Percentiles rank a stretch among this genome's conserved stretches.
Evolutionary conservation across 495 filamentous ascomycete species (phyloP).

Genomic region (Neurospora sp.): DNA sequence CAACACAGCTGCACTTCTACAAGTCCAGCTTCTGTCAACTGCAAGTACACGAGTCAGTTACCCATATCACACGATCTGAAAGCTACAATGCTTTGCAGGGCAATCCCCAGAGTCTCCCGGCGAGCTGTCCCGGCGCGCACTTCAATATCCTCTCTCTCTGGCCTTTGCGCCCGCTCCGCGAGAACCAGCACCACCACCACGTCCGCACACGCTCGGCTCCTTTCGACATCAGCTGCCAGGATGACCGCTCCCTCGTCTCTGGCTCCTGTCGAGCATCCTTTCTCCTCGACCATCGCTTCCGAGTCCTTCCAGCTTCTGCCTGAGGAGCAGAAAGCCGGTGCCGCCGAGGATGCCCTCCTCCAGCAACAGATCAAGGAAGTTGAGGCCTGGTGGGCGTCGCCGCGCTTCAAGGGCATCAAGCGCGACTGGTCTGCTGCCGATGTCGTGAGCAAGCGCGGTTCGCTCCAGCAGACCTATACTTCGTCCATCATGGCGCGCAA

Average conservation of each 20-base stretch:
- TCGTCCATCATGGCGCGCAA: slow-evolving; percentile 90
- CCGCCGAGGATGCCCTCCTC: slow-evolving; percentile 72
- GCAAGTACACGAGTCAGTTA: not conserved
- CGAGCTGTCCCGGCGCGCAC: slow-evolving; percentile 8
- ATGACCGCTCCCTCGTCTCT: slow-evolving; percentile 17
- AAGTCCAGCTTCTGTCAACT: not conserved
- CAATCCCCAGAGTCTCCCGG: slow-evolving; percentile 14
- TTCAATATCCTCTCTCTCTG: slow-evolving; percentile 4
- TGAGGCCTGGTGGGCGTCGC: slow-evolving; percentile 74
- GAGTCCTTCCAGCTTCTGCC: slow-evolving; percentile 76
- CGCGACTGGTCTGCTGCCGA: slow-evolving; percentile 83
- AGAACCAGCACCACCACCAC: not conserved
- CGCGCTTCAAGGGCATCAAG: slow-evolving; percentile 80
- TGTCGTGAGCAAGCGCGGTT: slow-evolving; percentile 85
- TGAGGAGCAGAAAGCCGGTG: slow-evolving; percentile 58
- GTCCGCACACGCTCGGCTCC: slow-evolving; percentile 6
- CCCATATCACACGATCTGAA: not conserved
- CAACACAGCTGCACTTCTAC: not conserved
- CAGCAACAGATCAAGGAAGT: slow-evolving; percentile 72
- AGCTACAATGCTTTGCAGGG: slow-evolving; percentile 20
- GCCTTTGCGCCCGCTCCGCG: slow-evolving; percentile 2
- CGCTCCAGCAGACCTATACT: slow-evolving; percentile 76
- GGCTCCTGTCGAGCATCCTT: slow-evolving; percentile 25
- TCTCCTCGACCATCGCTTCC: slow-evolving; percentile 48
- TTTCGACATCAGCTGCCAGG: slow-evolving; percentile 13